These are phyloP conservation scores for Rubroboletus pulcherrimus DNA, from an alignment of 768 basidiomycete species.

Conservation along the genomic window DNA sequence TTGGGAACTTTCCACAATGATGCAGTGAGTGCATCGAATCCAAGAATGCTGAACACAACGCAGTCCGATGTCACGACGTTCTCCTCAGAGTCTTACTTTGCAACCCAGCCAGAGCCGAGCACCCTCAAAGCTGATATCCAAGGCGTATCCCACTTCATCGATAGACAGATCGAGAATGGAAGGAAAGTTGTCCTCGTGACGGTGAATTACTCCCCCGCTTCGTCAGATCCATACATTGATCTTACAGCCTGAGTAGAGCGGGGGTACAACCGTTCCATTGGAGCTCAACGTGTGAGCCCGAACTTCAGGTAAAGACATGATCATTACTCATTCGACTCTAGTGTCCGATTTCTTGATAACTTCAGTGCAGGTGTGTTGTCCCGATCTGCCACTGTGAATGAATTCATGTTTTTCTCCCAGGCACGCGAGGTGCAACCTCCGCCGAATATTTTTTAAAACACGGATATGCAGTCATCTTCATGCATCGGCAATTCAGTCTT, in stretches of 20 bases:
- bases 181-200: slow-evolving; percentile 91
- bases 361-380: slow-evolving; percentile 83
- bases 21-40: not conserved
- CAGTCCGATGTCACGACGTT: slow-evolving; percentile 38
- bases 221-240: slow-evolving; percentile 7
- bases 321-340: slow-evolving; percentile 34
- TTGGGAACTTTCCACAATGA: no score
- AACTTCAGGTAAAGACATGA: slow-evolving; percentile 2
- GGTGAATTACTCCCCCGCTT: slow-evolving; percentile 44
- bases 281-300: slow-evolving; percentile 96
- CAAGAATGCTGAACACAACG: slow-evolving; percentile 18
- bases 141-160: slow-evolving; percentile 64
- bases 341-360: slow-evolving; percentile 97
- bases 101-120: slow-evolving; percentile 76
- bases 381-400: not conserved
- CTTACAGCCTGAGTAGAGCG: slow-evolving; percentile 58
- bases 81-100: slow-evolving; percentile 88
- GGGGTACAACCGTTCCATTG: slow-evolving; percentile 95
- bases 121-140: slow-evolving; percentile 66
- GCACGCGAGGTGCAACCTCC: slow-evolving; percentile 94
- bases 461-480: slow-evolving; percentile 97
- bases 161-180: slow-evolving; percentile 57
- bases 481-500: slow-evolving; percentile 96
- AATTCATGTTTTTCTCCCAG: slow-evolving; percentile 37
- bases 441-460: slow-evolving; percentile 96